These are phyloP conservation scores for Suillus decipiens DNA, from an alignment of 768 basidiomycete genomes.

Conservation along the genomic window DNA sequence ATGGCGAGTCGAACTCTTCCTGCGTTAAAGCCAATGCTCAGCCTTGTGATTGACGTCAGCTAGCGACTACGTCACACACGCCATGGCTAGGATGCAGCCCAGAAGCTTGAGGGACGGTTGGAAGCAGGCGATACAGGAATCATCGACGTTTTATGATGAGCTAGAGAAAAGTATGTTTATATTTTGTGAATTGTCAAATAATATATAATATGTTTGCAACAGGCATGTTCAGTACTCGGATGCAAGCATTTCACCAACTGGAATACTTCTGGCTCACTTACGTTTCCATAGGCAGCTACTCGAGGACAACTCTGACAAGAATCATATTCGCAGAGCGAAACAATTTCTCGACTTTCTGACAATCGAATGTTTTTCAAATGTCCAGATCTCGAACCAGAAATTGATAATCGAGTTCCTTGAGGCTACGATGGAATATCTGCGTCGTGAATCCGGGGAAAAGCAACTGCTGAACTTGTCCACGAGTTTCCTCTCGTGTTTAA, in stretches of 20 bases:
- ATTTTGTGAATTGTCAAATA: not conserved
- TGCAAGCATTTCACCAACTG: not conserved
- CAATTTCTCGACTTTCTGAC: slow-evolving; percentile 12
- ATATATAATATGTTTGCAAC: not conserved
- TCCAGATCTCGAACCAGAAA: slow-evolving; percentile 6
- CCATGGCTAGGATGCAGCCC: slow-evolving; percentile 5
- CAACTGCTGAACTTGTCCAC: slow-evolving; percentile 31
- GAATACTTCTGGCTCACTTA: not conserved
- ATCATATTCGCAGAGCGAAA: slow-evolving; percentile 7
- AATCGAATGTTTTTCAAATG: slow-evolving; percentile 3
- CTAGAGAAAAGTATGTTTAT: slow-evolving; percentile 2
- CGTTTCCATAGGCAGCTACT: not conserved
- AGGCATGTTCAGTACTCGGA: slow-evolving; percentile 1
- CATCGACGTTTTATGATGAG: not conserved
- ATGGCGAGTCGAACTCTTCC: slow-evolving; percentile 19
- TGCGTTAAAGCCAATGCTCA: not conserved
- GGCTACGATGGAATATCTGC: not conserved
- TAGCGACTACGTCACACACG: not conserved
- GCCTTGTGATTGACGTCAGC: not conserved
- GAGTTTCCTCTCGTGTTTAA: slow-evolving; percentile 37
- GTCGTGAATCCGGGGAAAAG: not conserved
- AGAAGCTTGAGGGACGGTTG: slow-evolving; percentile 5
- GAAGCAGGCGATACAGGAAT: slow-evolving; percentile 4
- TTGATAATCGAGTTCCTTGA: not conserved
- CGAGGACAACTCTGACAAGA: not conserved